Evolutionary conservation across 2,329 filamentous ascomycete species (phyloP).

Genomic region (Fusarium compactum): DNA sequence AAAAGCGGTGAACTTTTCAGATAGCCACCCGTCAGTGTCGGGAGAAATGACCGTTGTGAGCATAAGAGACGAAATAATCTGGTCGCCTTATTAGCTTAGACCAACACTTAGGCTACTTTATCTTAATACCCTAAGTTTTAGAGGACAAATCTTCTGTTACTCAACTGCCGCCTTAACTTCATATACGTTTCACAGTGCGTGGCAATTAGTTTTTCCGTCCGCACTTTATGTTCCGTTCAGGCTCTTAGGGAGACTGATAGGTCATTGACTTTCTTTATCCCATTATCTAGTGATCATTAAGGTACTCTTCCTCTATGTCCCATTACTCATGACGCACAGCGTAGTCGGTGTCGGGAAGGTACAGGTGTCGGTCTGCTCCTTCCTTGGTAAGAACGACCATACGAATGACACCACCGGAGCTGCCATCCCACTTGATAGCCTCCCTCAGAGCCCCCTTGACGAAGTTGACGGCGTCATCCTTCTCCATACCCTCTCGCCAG

Average conservation of each 20-base stretch:
- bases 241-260: constrained; percentile 32
- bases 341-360: constrained; percentile 93
- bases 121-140: too few species aligned
- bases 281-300: constrained; percentile 44
- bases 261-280: constrained; percentile 42
- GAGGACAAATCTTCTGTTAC: too few species aligned
- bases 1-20: constrained; percentile 39
- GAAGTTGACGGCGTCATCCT: constrained; percentile 89
- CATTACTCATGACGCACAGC: constrained; percentile 73
- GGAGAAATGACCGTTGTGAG: background rate
- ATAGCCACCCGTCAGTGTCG: constrained; percentile 8
- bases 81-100: background rate
- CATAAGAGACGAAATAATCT: background rate
- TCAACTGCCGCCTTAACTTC: too few species aligned
- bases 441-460: constrained; percentile 92
- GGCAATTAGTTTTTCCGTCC: constrained; percentile 11
- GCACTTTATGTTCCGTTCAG: constrained; percentile 15
- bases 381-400: constrained; percentile 95
- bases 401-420: constrained; percentile 96
- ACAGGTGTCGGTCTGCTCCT: constrained; percentile 92
- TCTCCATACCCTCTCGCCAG: constrained; percentile 95
- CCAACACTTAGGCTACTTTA: background rate
- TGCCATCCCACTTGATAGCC: constrained; percentile 99
- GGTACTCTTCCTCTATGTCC: constrained; percentile 25
- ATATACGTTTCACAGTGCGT: too few species aligned